phyloP scores from a whole-genome alignment of 2,329 filamentous ascomycete genomes.

The Xylariaceae sp. region DNA sequence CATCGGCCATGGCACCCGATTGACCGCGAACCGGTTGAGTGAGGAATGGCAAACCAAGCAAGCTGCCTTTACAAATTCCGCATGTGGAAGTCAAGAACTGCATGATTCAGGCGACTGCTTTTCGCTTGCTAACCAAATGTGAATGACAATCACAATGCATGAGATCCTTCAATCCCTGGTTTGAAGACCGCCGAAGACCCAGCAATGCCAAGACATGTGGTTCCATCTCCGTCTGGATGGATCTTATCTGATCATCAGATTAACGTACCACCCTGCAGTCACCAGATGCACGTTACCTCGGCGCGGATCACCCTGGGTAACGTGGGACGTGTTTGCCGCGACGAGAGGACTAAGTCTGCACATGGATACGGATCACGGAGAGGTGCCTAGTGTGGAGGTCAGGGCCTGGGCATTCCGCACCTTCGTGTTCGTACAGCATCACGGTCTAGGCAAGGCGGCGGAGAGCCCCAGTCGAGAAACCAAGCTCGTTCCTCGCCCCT shows the following conservation, averaged over 20 bases:
- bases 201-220: constrained; percentile 20
- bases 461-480: too few species aligned
- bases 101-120: neutral
- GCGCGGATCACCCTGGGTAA: too few species aligned
- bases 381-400: neutral
- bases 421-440: neutral
- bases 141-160: neutral
- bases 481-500: too few species aligned
- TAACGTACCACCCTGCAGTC: constrained; percentile 13
- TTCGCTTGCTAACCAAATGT: too few species aligned
- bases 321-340: neutral
- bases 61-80: too few species aligned
- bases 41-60: too few species aligned
- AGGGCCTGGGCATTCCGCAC: neutral
- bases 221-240: constrained; percentile 10
- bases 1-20: too few species aligned
- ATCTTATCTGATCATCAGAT: constrained; percentile 31
- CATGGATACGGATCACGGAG: neutral
- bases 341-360: neutral
- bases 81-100: too few species aligned
- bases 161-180: neutral
- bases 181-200: constrained; percentile 11
- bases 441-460: too few species aligned
- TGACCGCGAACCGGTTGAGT: too few species aligned
- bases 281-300: neutral